These are phyloP conservation scores for Postia placenta DNA, from an alignment of 768 basidiomycete species.

Conservation along the genomic window DNA sequence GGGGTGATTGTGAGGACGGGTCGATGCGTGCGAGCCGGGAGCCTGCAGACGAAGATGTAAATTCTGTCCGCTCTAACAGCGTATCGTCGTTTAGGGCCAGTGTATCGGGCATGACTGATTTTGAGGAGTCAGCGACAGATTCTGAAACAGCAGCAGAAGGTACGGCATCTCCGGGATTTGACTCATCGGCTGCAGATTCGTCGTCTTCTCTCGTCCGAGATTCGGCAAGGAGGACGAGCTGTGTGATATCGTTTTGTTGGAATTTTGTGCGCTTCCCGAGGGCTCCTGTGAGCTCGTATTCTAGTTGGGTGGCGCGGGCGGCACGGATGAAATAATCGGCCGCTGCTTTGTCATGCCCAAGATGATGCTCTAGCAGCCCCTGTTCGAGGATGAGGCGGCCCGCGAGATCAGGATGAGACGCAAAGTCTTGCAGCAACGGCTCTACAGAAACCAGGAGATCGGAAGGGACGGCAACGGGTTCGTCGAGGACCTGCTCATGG, in stretches of 20 bases:
- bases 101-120: conserved; percentile 61
- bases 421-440: conserved; percentile 33
- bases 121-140: background rate
- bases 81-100: conserved; percentile 92
- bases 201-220: conserved; percentile 38
- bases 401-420: conserved; percentile 54
- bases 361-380: conserved; percentile 74
- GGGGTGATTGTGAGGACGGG: conserved; percentile 75
- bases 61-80: conserved; percentile 88
- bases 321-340: conserved; percentile 74
- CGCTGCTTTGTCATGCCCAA: conserved; percentile 71
- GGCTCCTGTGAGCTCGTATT: conserved; percentile 90
- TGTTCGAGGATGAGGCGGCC: conserved; percentile 69
- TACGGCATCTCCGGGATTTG: conserved; percentile 2
- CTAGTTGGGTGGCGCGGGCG: conserved; percentile 67
- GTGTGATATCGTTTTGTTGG: conserved; percentile 78
- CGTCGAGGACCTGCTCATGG: conserved; percentile 81
- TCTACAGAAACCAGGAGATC: conserved; percentile 35
- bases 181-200: conserved; percentile 4
- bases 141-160: background rate
- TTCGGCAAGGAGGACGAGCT: conserved; percentile 91
- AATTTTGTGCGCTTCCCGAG: conserved; percentile 93
- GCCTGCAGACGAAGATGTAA: conserved; percentile 63
- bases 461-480: conserved; percentile 58
- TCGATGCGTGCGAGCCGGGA: conserved; percentile 65